These are phyloP conservation scores for Globisporangium irregulare DNA, from an alignment of 352 stramenopile species.

Conservation along the genomic window DNA sequence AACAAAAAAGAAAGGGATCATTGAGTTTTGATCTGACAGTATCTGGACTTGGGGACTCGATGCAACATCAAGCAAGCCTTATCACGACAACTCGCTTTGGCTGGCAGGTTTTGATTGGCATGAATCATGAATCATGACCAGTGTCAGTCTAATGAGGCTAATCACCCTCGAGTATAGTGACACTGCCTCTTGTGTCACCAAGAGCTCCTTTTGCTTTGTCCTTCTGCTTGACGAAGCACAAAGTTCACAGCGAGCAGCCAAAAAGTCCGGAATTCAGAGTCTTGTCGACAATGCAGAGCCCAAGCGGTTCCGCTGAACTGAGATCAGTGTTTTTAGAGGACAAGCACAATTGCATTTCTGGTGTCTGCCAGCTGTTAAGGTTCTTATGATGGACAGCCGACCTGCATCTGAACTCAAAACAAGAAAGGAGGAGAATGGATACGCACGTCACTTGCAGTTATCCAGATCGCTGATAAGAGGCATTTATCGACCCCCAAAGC, in stretches of 20 bases:
- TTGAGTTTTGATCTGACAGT: neutral
- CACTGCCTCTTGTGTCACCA: neutral
- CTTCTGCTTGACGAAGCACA: neutral
- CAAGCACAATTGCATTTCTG: neutral
- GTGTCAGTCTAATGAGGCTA: neutral
- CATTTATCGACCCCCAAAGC: neutral
- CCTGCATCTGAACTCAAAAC: neutral
- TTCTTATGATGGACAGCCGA: conserved; percentile 2
- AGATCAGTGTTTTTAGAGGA: conserved; percentile 14
- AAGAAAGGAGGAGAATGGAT: neutral
- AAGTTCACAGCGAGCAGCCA: neutral
- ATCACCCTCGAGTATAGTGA: neutral
- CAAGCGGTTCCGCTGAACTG: conserved; percentile 7
- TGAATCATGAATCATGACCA: neutral
- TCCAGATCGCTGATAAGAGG: neutral
- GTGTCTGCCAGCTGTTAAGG: neutral
- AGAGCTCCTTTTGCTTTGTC: neutral
- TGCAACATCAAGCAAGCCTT: neutral
- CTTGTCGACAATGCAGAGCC: neutral
- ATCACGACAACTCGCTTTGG: neutral
- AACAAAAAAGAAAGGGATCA: neutral
- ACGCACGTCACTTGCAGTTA: neutral
- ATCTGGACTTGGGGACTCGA: neutral
- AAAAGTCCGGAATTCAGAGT: neutral
- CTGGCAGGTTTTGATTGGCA: neutral